phyloP scores from a whole-genome alignment of 2,329 filamentous ascomycete species.

The Cordyceps tenuipes region DNA sequence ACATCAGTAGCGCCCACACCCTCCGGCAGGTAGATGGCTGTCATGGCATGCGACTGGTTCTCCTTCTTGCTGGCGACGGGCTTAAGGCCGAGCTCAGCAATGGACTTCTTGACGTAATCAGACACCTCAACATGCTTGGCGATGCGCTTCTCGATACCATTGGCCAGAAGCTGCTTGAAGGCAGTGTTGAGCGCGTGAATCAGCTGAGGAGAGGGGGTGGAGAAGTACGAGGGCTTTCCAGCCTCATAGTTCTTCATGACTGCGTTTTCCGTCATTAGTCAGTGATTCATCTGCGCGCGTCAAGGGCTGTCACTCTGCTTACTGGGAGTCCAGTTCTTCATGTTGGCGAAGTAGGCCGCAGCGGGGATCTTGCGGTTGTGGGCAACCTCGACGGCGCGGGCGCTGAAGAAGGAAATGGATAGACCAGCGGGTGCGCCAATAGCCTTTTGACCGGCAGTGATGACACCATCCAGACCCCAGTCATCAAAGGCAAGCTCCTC shows the following conservation, averaged over 20 bases:
- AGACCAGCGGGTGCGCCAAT: constrained; percentile 92
- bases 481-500: constrained; percentile 96
- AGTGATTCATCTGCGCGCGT: not conserved
- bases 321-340: constrained; percentile 96
- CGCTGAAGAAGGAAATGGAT: constrained; percentile 90
- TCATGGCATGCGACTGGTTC: constrained; percentile 96
- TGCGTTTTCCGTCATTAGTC: constrained; percentile 22
- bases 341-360: constrained; percentile 85
- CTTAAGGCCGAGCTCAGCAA: constrained; percentile 73
- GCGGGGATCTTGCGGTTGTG: constrained; percentile 74
- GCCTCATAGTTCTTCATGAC: constrained; percentile 99
- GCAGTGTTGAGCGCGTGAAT: constrained; percentile 88
- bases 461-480: constrained; percentile 85
- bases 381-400: constrained; percentile 73
- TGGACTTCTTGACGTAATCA: constrained; percentile 76
- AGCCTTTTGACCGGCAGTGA: constrained; percentile 94
- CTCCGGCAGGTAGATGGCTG: constrained; percentile 90
- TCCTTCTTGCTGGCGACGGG: constrained; percentile 79
- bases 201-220: constrained; percentile 89
- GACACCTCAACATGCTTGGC: constrained; percentile 70
- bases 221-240: constrained; percentile 96
- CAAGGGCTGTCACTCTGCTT: constrained; percentile 16
- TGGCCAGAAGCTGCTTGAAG: constrained; percentile 75
- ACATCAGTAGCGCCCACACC: constrained; percentile 72
- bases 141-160: constrained; percentile 74